These are phyloP conservation scores for Metschnikowia rubicola DNA, from an alignment of 805 yeast genomes.

Conservation along the genomic window DNA sequence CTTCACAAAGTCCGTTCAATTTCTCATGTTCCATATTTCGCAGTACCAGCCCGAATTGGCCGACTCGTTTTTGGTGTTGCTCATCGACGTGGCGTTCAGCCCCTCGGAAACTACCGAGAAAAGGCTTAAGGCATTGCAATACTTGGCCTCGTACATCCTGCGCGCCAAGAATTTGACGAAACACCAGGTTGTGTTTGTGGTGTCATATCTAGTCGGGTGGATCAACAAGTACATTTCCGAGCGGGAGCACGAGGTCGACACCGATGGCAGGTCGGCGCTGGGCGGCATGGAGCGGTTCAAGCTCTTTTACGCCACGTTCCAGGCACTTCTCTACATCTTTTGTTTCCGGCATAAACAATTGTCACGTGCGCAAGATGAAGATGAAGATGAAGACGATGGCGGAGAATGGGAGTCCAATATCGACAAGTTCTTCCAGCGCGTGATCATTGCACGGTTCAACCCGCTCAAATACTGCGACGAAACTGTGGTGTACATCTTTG, in stretches of 20 bases:
- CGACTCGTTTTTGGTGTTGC: slow-evolving; percentile 77
- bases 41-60: slow-evolving; percentile 79
- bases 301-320: slow-evolving; percentile 86
- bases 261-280: slow-evolving; percentile 12
- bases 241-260: slow-evolving; percentile 76
- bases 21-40: slow-evolving; percentile 72
- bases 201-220: slow-evolving; percentile 83
- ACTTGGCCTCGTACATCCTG: slow-evolving; percentile 84
- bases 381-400: slow-evolving; percentile 22
- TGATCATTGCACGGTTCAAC: slow-evolving; percentile 83
- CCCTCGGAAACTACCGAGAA: slow-evolving; percentile 65
- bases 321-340: slow-evolving; percentile 84
- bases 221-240: slow-evolving; percentile 74
- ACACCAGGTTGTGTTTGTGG: slow-evolving; percentile 74
- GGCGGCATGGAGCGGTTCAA: slow-evolving; percentile 90
- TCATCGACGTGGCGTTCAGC: slow-evolving; percentile 80
- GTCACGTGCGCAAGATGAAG: slow-evolving; percentile 28
- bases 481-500: slow-evolving; percentile 90
- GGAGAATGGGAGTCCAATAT: slow-evolving; percentile 73
- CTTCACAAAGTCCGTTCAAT: slow-evolving; percentile 84
- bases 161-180: slow-evolving; percentile 72
- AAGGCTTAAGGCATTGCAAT: slow-evolving; percentile 86
- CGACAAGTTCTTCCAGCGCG: slow-evolving; percentile 83
- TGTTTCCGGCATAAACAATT: slow-evolving; percentile 78
- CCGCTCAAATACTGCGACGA: slow-evolving; percentile 92